A percentile compares a stretch with the other conserved stretches of the same genome.
These are phyloP conservation scores for Phalaenopsis hybrid DNA, from an alignment of 116 monocot genomes.

Conservation along the genomic window DNA sequence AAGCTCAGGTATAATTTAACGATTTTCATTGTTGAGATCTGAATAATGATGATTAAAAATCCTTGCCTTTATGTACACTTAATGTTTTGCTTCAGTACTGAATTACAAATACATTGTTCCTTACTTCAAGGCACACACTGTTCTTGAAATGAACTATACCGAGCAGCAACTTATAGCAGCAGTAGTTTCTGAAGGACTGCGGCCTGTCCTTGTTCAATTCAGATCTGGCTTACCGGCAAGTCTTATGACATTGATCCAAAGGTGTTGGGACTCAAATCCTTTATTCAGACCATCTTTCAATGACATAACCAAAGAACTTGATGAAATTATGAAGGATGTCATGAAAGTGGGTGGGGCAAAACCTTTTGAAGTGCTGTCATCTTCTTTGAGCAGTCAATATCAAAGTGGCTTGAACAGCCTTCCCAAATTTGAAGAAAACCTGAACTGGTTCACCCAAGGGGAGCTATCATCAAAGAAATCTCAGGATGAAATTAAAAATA, in stretches of 20 bases:
- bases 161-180: constrained; percentile 89
- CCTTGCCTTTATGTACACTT: background rate
- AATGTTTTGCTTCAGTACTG: background rate
- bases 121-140: constrained; percentile 72
- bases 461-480: constrained; percentile 33
- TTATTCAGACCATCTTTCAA: constrained; percentile 54
- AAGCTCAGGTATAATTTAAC: constrained; percentile 69
- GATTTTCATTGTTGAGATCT: background rate
- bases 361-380: constrained; percentile 4
- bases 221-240: constrained; percentile 38
- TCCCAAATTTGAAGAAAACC: constrained; percentile 35
- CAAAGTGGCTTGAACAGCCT: constrained; percentile 1
- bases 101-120: background rate
- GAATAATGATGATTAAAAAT: background rate
- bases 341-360: constrained; percentile 4
- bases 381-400: constrained; percentile 5
- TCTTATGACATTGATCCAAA: constrained; percentile 61
- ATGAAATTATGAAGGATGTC: constrained; percentile 21
- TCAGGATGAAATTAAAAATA: constrained; percentile 8
- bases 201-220: constrained; percentile 51
- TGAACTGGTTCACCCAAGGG: constrained; percentile 76
- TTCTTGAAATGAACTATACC: constrained; percentile 97
- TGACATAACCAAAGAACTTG: constrained; percentile 52
- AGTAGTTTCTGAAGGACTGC: constrained; percentile 67
- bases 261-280: constrained; percentile 72